Base-by-base conservation (phyloP, 108 stramenopile genomes). In the Pseudonitzschia delicatissima region DNA sequence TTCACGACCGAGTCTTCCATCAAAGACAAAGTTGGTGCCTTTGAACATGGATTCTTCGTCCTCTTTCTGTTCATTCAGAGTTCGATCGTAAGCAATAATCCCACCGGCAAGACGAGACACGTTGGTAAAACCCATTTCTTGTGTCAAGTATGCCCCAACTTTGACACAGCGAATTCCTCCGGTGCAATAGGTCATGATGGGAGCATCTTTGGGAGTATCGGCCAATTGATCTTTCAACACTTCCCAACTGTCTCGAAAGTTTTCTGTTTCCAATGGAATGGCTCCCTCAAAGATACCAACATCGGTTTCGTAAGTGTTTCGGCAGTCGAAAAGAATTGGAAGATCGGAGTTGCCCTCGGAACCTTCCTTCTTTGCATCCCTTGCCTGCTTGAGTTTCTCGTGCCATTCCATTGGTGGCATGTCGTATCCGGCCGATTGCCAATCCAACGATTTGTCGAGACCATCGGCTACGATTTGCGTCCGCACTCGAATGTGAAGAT, bases 21-120 rank as follows among this genome's bases (percentile, higher is more conserved):
- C 96, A 73, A 98, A 98, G n/a, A 98, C 98, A 77, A 96, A 97
- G 65, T 98, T 98, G 23, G 90, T 83, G 17, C 98, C 98, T 64
- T 92, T 88, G 79, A 95, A 96, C 71, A 88, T 71, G 15, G 88
- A 77, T 72, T 88, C 86, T 67, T 87, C 87, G n/a, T 73, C 82
- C 17, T 78, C 66, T 1, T 69, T 68, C 33, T 85, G 73, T 31
- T 89, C 79, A 31, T 79, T 80, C 23, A 95, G 68, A 26, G 85
- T 85, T 15, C 91, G 82, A 74, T 96, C 91, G 71, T 97, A 97
- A 27, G 85, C 91, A 62, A 98, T 90, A 51, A 98, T 90, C 9
- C 98, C 96, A 18, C 98, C 96, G 25, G 90, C 92, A 27, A 98
- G 78, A 35, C 97, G 86, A 23, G 83, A 80, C 9, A 96, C 94